A percentile compares a stretch with the other conserved stretches of the same genome.
Evolutionary conservation across 2,329 filamentous ascomycete genomes (phyloP).

Genomic region (Colletotrichum echinochloae): DNA sequence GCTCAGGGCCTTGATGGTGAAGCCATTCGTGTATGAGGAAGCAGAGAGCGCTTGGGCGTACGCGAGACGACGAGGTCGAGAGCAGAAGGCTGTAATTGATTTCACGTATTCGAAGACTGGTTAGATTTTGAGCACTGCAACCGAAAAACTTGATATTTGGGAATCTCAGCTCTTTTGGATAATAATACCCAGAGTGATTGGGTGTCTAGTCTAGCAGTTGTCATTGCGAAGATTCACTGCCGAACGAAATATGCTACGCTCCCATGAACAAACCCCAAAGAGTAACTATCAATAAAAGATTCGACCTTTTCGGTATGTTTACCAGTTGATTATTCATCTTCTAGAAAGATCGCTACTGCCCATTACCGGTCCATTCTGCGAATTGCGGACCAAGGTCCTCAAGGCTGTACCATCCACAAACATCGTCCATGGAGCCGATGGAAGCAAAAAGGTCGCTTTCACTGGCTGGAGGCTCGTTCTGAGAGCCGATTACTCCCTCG

Average conservation of each 20-base stretch:
- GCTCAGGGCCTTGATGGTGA: slow-evolving; percentile 43
- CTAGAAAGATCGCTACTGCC: not conserved
- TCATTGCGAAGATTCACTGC: no score
- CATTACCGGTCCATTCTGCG: slow-evolving; percentile 17
- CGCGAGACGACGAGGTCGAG: slow-evolving; percentile 42
- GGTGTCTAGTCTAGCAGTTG: no score
- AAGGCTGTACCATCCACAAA: slow-evolving; percentile 28
- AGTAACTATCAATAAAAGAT: not conserved
- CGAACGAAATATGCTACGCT: not conserved
- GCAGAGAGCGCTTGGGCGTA: slow-evolving; percentile 46
- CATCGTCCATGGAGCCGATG: slow-evolving; percentile 24
- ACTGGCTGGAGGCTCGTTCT: not conserved
- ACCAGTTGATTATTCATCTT: not conserved
- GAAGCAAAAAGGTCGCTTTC: not conserved
- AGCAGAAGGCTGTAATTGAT: slow-evolving; percentile 46
- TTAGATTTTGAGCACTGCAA: not conserved
- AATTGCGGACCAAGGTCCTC: not conserved
- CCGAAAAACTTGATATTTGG: not conserved
- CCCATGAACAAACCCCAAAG: not conserved
- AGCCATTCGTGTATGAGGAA: slow-evolving; percentile 43
- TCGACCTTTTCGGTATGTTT: not conserved
- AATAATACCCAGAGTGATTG: not conserved
- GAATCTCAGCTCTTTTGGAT: not conserved
- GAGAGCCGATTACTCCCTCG: not conserved
- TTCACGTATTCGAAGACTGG: slow-evolving; percentile 30